Conservation (phyloP, 345 rosid species). For the Cochlearia excelsa region DNA sequence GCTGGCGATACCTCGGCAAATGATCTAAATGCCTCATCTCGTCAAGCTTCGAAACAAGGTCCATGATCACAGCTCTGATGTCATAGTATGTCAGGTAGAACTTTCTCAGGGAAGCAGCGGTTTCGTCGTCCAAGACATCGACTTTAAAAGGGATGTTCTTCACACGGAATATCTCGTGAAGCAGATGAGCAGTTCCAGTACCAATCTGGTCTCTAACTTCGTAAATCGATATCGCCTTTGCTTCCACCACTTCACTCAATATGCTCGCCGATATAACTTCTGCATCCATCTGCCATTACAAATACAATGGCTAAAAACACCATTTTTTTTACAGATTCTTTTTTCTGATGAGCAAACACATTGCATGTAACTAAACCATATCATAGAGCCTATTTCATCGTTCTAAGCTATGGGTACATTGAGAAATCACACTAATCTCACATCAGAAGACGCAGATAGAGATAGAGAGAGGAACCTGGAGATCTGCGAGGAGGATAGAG, state of each 20-base stretch:
- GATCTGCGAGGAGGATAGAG: slow-evolving; percentile 77
- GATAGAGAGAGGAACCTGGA: slow-evolving; percentile 52
- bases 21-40: slow-evolving; percentile 80
- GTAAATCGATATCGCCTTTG: slow-evolving; percentile 53
- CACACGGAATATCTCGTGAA: slow-evolving; percentile 77
- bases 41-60: slow-evolving; percentile 77
- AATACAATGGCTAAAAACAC: not conserved
- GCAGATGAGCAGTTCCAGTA: slow-evolving; percentile 73
- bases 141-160: slow-evolving; percentile 61
- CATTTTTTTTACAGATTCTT: not conserved
- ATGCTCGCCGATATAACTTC: slow-evolving; percentile 94
- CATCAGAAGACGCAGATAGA: not conserved
- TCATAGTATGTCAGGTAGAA: slow-evolving; percentile 89
- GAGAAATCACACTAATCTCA: not conserved
- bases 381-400: not conserved
- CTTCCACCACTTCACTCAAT: slow-evolving; percentile 60
- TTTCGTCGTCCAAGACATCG: slow-evolving; percentile 70
- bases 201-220: slow-evolving; percentile 71
- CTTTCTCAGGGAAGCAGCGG: slow-evolving; percentile 69
- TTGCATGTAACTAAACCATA: slow-evolving; percentile 1
- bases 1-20: slow-evolving; percentile 74
- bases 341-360: slow-evolving; percentile 15
- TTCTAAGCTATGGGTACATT: not conserved
- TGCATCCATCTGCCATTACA: slow-evolving; percentile 74
- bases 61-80: slow-evolving; percentile 75